Conservation (phyloP, 192 early-diverging fungal genomes). For the Funneliformis mosseae region DNA sequence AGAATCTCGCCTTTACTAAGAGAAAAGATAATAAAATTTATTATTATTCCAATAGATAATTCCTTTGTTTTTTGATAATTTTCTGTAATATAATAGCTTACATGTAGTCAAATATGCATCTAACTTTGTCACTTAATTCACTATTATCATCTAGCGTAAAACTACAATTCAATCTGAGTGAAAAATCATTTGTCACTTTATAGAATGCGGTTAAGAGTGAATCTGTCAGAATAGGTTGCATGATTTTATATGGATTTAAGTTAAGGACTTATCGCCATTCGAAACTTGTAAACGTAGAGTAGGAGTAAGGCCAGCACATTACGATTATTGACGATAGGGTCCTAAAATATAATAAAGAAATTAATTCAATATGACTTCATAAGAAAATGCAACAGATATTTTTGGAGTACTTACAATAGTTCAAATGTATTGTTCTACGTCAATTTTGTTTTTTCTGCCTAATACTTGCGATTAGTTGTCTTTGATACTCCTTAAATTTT, state of each 20-base stretch:
- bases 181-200: constrained; percentile 20
- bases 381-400: constrained; percentile 7
- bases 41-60: background rate
- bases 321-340: constrained; percentile 29
- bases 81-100: no score
- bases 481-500: constrained; percentile 25
- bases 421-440: constrained; percentile 29
- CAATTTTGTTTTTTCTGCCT: constrained; percentile 9
- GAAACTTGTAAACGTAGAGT: constrained; percentile 28
- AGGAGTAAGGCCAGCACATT: constrained; percentile 24
- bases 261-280: constrained; percentile 22
- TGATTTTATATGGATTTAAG: constrained; percentile 28
- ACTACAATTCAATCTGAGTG: constrained; percentile 14
- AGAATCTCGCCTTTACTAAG: constrained; percentile 17
- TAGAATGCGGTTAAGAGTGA: no score
- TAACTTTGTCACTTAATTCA: constrained; percentile 23
- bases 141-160: background rate
- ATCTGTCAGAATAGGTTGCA: constrained; percentile 8
- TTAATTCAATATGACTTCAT: constrained; percentile 2
- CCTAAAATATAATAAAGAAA: constrained; percentile 21
- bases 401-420: constrained; percentile 20
- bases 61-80: no score
- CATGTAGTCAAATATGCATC: no score
- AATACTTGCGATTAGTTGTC: constrained; percentile 2
- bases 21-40: constrained; percentile 23